Conservation (phyloP, 1,284 basidiomycete species). For the Moesziomyces globuligerus region DNA sequence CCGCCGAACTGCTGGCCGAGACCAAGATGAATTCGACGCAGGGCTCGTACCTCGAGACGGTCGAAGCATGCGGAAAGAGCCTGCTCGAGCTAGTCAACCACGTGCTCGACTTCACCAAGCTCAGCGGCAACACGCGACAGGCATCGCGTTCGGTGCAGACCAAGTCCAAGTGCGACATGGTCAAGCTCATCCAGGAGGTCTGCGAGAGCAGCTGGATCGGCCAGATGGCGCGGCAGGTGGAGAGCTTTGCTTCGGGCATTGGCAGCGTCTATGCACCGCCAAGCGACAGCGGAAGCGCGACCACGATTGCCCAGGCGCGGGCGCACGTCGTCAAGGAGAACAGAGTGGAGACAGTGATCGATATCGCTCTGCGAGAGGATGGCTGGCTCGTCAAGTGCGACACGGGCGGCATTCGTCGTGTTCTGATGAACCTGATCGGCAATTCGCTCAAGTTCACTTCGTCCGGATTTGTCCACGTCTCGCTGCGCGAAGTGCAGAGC, state of each 20-base stretch:
- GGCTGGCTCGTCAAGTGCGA: slow-evolving; percentile 91
- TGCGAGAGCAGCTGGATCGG: slow-evolving; percentile 96
- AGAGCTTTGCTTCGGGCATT: slow-evolving; percentile 72
- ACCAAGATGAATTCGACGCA: slow-evolving; percentile 84
- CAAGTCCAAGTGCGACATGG: slow-evolving; percentile 73
- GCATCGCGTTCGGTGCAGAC: slow-evolving; percentile 26
- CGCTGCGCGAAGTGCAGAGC: slow-evolving; percentile 77
- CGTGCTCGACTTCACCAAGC: slow-evolving; percentile 94
- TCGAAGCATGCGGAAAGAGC: slow-evolving; percentile 69
- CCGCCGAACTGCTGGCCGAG: slow-evolving; percentile 86
- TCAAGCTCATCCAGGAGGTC: slow-evolving; percentile 91
- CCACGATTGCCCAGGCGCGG: slow-evolving; percentile 26
- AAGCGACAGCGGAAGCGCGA: background rate
- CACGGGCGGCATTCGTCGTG: slow-evolving; percentile 87
- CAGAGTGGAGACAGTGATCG: slow-evolving; percentile 85
- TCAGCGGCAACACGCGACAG: slow-evolving; percentile 77
- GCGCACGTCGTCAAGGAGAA: slow-evolving; percentile 36
- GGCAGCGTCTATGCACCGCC: slow-evolving; percentile 89
- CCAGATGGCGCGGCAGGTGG: slow-evolving; percentile 78
- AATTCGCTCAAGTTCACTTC: slow-evolving; percentile 93
- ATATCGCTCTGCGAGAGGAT: slow-evolving; percentile 78
- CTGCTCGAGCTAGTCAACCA: slow-evolving; percentile 82
- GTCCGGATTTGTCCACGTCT: slow-evolving; percentile 86
- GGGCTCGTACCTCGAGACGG: slow-evolving; percentile 83
- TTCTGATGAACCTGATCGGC: slow-evolving; percentile 92